phyloP scores from a whole-genome alignment of 2,329 filamentous ascomycete genomes.

The Fusarium phyllophilum region DNA sequence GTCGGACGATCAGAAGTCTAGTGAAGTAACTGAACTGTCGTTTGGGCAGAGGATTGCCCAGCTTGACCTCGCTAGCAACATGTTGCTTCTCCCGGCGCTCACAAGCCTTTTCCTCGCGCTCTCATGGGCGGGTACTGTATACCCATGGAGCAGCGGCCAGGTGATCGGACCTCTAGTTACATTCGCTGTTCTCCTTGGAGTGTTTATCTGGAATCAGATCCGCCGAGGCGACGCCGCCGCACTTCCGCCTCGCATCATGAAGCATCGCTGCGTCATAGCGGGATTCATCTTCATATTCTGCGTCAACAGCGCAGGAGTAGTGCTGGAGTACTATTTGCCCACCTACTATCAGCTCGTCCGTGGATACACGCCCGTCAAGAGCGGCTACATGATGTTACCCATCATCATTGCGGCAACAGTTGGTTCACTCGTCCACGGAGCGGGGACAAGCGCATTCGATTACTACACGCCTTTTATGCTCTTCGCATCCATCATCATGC shows the following conservation, averaged over 20 bases:
- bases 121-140: constrained; percentile 56
- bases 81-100: constrained; percentile 47
- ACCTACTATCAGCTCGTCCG: constrained; percentile 56
- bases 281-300: constrained; percentile 49
- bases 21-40: fast-evolving
- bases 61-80: constrained; percentile 39
- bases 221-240: constrained; percentile 45
- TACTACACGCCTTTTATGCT: constrained; percentile 30
- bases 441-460: constrained; percentile 12
- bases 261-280: constrained; percentile 50
- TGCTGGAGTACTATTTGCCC: constrained; percentile 50
- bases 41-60: neutral
- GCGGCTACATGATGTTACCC: constrained; percentile 41
- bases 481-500: constrained; percentile 18
- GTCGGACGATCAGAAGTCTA: neutral
- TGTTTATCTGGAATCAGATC: neutral
- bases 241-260: constrained; percentile 54
- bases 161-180: constrained; percentile 44
- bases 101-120: constrained; percentile 59
- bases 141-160: constrained; percentile 37
- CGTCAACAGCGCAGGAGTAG: constrained; percentile 46
- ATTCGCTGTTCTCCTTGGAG: neutral
- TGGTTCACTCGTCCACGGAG: constrained; percentile 20
- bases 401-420: constrained; percentile 19
- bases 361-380: constrained; percentile 48